Evolutionary conservation across 257 asterid species (phyloP), one percentile per base, ranked within the genome.

Genomic region (Henckelia pumila): DNA sequence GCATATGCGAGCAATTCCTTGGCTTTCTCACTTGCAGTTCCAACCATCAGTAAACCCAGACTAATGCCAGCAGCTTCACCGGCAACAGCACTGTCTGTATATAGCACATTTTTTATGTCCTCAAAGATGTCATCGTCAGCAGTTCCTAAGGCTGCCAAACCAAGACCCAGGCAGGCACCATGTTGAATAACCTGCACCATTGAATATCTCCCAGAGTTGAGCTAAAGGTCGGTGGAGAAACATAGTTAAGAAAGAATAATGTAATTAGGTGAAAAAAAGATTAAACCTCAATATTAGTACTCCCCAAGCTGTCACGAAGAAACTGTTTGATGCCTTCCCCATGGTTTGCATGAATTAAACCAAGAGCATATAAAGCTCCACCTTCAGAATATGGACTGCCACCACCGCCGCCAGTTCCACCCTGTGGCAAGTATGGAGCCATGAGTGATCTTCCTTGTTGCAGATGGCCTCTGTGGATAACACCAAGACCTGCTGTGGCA

Each of bases 11-110:
- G 95, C 98, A 94, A 91, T 80, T 94, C 99, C 30, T 73, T 80
- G 55, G 98, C 96, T 83, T 86, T 94, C 76, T 91, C 97, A 67
- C 93, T 88, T 29, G 96, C 98, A 66, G 96, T 94, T 75, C 99
- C 99, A 81, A 89, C 99, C 99, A 91, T 87, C 69, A 94, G 78
- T 59, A 94, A 73, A 59, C 99, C 99, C 99, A 94, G 87, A 75
- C 98, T 85, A 50, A 94, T 88, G 30, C 99, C 99, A 68, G 99
- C 98, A 73, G 98, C 99, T 81, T 94, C 99, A 65, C 99, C 96
- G 35, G 99, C 96, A 75, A 94, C 97, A 28, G 99, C 99, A 85
- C 96, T 88, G 84, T 94, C 99, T 10, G 95, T 81, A 77, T 91
- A 94, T 10, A 94, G 86, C 56, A 88, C 99, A 35, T 70, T 87